Base-by-base conservation (phyloP, 306 rosid genomes). In the Rubus idaeus region DNA sequence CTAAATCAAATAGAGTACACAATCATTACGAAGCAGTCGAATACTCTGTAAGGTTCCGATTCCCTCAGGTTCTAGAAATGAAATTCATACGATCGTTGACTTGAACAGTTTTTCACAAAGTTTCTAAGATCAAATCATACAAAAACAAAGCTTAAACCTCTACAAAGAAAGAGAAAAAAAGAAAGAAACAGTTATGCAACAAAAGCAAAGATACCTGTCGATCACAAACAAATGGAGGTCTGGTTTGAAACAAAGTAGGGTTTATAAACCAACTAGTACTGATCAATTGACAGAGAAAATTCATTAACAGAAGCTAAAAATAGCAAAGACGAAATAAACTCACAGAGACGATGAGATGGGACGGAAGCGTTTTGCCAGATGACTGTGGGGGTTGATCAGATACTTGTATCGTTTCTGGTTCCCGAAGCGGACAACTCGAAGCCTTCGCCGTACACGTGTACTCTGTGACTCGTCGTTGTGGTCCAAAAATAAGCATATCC, bases 361-460 rank as follows among this genome's bases (percentile, higher is more conserved):
- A 37, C 20, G 13, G 21, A 37, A 5, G 41, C 17, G 1, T 4
- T 70, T 70, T 14, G 45, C 74, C 61, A 30, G 2, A 3, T 5
- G 26, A 16, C 45, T 30, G 9, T 10, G 4, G 8, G 39, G 8
- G 39, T 13, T 3, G 2, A 30, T 17, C 12, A 20, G 68, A 73
- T 56, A 73, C 42, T 73, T 73, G 46, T 73, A 56, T 21, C 20
- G 10, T 21, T 9, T 72, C 45, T 17, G 14, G 2, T 73, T 70
- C 30, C 39, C 6, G 45, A 41, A 56, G 42, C 42, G 5, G 76
- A 73, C 75, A 55, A 20, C 41, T 39, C 45, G 20, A 17, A 5
- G 61, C 47, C 42, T 23, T 1, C 7, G 21, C 51, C 68, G 77
- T 23, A 56, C 77, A 73, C 77, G 77, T 56, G 55, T 41, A 14